Evolutionary conservation across 208 protist species (phyloP), one percentile per base, ranked within the genome.

Genomic region (Leishmania guyanensis): DNA sequence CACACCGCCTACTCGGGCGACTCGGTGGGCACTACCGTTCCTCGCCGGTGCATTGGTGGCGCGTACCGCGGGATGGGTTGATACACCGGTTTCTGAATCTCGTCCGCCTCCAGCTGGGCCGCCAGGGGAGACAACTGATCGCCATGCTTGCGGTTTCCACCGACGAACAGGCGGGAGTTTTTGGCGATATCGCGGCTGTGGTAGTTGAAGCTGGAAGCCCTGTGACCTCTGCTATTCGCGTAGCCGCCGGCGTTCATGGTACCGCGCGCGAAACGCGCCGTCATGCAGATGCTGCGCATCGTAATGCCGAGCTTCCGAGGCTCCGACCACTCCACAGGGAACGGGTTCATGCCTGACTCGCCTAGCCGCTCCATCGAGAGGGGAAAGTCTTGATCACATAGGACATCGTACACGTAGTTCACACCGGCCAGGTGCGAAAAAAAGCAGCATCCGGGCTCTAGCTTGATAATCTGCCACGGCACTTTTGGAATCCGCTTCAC

Each of bases 361-460:
- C 91, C 92, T 17, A 97, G 78, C 8, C 91, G 89, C 72, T 97
- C 92, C 86, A 97, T 90, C 39, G 92, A 94, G 17, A 86, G 81
- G 60, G 92, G 91, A 73, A 94, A 97, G 85, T 97, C 94, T 79
- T 94, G 86, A 77, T 97, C 94, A n/a, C 90, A 93, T n/a, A 97
- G 75, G 43, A 97, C 94, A 78, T 97, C 94, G 81, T 93, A 97
- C 48, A 95, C 90, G 36, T 89, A 86, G 70, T 89, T 92, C 22
- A 89, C 91, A 56, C 92, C 92, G 75, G 88, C 93, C 50, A 95
- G 46, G 72, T 96, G 92, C 0, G 92, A 95, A 9, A 97, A 89
- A 71, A 97, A 87, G 69, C 75, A 79, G 81, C 94, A 97, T 4
- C 84, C 86, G 43, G 89, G 91, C 81, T 96, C 92, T 12, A 97